Base-by-base conservation (phyloP, 2,329 filamentous ascomycete genomes). In the Reticulascus tulasneorum region DNA sequence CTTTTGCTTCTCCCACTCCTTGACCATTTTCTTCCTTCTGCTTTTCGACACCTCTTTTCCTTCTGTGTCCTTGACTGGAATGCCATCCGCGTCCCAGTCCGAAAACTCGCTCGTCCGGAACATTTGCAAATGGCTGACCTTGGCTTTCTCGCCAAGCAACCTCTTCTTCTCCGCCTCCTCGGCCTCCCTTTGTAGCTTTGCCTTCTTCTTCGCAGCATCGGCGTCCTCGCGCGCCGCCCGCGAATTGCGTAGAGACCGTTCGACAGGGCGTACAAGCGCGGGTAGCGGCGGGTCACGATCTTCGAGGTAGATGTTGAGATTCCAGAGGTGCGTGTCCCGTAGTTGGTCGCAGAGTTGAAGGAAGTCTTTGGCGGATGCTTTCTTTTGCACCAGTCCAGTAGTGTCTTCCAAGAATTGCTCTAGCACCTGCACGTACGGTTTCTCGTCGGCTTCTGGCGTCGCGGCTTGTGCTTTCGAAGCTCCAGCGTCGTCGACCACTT, bases 1-100 rank as follows among this genome's bases (percentile, higher is more conserved):
- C 72, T 89, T 93, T 67, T 96, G 91, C 56, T 73, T 81, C 50
- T 94, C 85, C 86, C 86, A 94, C 37, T 88, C 82, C 70, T 96
- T 96, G 64, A 73, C 82, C 49, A 95, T 60, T 67, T 87, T 90
- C 73, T 96, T 96, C 33, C 66, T 54, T 54, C 80, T 77, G 41
- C 75, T 84, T 70, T 95, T 95, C 5, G 86, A 76, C 23, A 96
- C 71, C 48, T 94, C 87, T 42, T 79, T 81, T 0, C 88, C 89
- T 21, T 86, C 80, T 44, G 78, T 80, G 56, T 89, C 78, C 62
- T 81, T 86, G 0, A 76, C 84, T 3, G 91, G 90, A 45, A 95
- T 44, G 0, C 90, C 90, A 38, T 91, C 82, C 6, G 74, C 81
- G 54, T 95, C 88, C 86, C 87, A 95, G 13, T 75, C 86, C 47